Percentiles rank a stretch among this genome's conserved stretches.
Conservation (phyloP, 148 eudicot genomes). For the Agrostemma githago region DNA sequence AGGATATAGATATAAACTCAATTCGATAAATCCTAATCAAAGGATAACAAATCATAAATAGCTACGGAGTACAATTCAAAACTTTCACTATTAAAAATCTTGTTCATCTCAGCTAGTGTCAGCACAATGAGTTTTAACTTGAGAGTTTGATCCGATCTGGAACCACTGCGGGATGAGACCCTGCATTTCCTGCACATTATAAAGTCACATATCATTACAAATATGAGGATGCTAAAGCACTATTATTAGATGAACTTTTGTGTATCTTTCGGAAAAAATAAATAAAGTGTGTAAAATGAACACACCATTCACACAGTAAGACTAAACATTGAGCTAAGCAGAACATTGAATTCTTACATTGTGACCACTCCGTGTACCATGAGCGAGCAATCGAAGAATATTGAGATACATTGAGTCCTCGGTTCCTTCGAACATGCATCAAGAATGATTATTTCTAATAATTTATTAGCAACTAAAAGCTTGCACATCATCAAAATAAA, state of each 20-base stretch:
- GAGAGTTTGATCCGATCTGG: constrained; percentile 79
- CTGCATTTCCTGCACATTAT: constrained; percentile 48
- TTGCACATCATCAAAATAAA: neutral
- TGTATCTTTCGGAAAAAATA: neutral
- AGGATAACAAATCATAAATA: too few species aligned
- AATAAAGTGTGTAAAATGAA: neutral
- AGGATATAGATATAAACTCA: too few species aligned
- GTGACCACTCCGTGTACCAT: constrained; percentile 95
- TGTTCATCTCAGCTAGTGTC: constrained; percentile 80
- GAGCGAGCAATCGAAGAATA: constrained; percentile 84
- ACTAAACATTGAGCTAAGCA: neutral
- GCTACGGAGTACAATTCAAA: too few species aligned
- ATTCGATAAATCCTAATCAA: too few species aligned
- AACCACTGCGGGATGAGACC: constrained; percentile 52
- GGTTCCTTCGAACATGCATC: constrained; percentile 84
- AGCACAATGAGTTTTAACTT: constrained; percentile 89
- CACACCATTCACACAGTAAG: constrained; percentile 1
- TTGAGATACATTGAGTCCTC: constrained; percentile 62
- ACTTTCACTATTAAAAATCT: too few species aligned
- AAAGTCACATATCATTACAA: constrained; percentile 1
- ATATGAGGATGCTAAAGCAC: neutral
- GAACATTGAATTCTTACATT: constrained; percentile 50
- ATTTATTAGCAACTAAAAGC: constrained; percentile 1
- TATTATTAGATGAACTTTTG: neutral
- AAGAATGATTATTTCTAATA: neutral